phyloP scores from a whole-genome alignment of 1,284 basidiomycete genomes.

The Pseudozyma sp. region DNA sequence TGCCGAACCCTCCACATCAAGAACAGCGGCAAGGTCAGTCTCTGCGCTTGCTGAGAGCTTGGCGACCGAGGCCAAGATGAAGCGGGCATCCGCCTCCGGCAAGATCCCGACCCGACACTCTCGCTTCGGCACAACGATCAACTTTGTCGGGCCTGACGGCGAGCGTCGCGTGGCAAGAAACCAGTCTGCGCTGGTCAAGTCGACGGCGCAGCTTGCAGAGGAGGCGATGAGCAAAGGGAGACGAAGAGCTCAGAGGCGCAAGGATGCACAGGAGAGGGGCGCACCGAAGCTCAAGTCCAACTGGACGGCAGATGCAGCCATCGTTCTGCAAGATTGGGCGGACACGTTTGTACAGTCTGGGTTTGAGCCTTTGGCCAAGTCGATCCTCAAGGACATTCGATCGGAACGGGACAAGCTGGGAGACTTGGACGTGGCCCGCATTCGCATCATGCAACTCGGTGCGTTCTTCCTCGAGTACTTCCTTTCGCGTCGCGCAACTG shows the following conservation, averaged over 20 bases:
- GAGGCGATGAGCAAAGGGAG: slow-evolving; percentile 43
- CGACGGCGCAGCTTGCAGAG: slow-evolving; percentile 57
- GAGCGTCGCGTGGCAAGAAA: slow-evolving; percentile 55
- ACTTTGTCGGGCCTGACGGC: slow-evolving; percentile 61
- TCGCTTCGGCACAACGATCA: slow-evolving; percentile 66
- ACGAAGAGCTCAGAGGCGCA: slow-evolving; percentile 47
- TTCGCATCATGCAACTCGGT: slow-evolving; percentile 62
- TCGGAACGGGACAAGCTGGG: slow-evolving; percentile 65
- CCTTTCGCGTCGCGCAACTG: slow-evolving; percentile 47
- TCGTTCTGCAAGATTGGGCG: slow-evolving; percentile 57
- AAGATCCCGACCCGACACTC: slow-evolving; percentile 58
- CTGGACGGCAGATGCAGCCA: slow-evolving; percentile 58
- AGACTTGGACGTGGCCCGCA: slow-evolving; percentile 61
- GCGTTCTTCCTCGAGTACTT: slow-evolving; percentile 67
- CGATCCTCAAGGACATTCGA: slow-evolving; percentile 64
- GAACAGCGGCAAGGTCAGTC: slow-evolving; percentile 2
- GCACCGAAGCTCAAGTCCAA: slow-evolving; percentile 49
- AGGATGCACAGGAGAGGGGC: slow-evolving; percentile 57
- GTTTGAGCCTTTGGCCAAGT: slow-evolving; percentile 58
- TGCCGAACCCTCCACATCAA: slow-evolving; percentile 6
- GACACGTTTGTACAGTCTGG: slow-evolving; percentile 63
- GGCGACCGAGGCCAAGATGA: slow-evolving; percentile 51
- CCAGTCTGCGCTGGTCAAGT: slow-evolving; percentile 55
- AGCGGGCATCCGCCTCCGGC: slow-evolving; percentile 29
- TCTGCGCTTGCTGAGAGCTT: slow-evolving; percentile 51